Evolutionary conservation across 768 basidiomycete genomes (phyloP), one percentile per base, ranked within the genome.

Genomic region (Russula abietina): DNA sequence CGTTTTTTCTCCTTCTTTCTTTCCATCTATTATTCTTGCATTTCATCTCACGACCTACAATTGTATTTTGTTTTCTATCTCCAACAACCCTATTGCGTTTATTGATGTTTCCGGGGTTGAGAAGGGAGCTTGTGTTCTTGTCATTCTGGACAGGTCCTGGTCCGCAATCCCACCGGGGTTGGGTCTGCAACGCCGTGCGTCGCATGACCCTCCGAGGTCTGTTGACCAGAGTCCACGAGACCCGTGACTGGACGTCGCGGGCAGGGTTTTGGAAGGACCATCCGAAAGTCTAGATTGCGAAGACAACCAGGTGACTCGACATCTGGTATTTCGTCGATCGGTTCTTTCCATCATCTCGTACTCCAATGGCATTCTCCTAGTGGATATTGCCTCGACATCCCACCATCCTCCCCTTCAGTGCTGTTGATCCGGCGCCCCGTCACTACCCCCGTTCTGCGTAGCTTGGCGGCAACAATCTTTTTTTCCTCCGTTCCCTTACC

Each of bases 191-290:
- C 70, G 77, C 75, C 68, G 61, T 69, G 69, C 73, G 73, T 70
- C 72, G 68, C 61, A 66, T 64, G 55, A 56, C 67, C 69, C 50
- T 46, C 68, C 63, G 56, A 62, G 57, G 60, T 58, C 65, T 49
- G 38, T 61, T 61, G 55, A 62, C 59, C 66, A 63, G 67, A 68
- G 64, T 64, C 66, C 60, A 64, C 69, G 69, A 70, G 67, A 65
- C 75, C 72, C 70, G 71, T 68, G 65, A 71, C 75, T 77, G 59
- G 78, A 77, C 46, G 75, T 73, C 68, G 73, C 72, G 71, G 75
- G 75, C 73, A 71, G 71, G 73, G 68, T 70, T 55, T 62, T 61
- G 61, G 70, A 67, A 72, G 70, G 66, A 66, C 69, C 68, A 71
- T 77, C 78, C 72, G 76, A 75, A 36, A 73, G 66, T 61, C 57